Base-by-base conservation (phyloP, 352 stramenopile genomes). In the Phytophthora cajani region DNA sequence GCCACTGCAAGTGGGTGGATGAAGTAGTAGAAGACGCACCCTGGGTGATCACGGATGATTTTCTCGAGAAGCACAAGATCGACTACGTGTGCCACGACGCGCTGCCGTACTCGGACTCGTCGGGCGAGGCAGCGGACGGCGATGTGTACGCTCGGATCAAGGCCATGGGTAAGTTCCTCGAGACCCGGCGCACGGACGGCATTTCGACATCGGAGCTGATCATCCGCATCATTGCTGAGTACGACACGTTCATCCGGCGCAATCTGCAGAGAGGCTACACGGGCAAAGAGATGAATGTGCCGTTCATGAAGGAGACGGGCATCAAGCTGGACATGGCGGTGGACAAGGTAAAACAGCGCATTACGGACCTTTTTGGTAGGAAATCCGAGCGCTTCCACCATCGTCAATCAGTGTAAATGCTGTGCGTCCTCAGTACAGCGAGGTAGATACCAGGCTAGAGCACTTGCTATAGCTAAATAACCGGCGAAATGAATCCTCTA, bases 131-230 rank as follows among this genome's bases (percentile, higher is more conserved):
- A 38, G 77, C 81, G 5, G 87, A 93, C 17, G 87, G 85, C 9
- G 89, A 97, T 58, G 88, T 97, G 54, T 97, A 97, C 62, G 80
- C 82, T 42, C 87, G 90, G 55, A 92, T 97, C 57, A 97, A 97
- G 72, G 80, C 83, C 7, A 91, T 92, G 79, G 89, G 89, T 66
- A 92, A 92, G 63, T 95, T 97, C 72, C 69, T 93, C 17, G 88
- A 94, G 62, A 95, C 90, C 2, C 77, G 88, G 40, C 86, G 89
- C 49, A 96, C 90, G 30, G 89, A 97, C 51, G 89, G 91, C 33
- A 96, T 97, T 44, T 97, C 89, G 17, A 97, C 90, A 30, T 97
- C 85, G 21, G 90, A 97, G 55, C 77, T 97, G 30, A 97, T 97
- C 70, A 96, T 94, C 42, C 87, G 90, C 27, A 94, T 96, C 74